Evolutionary conservation across 2,329 filamentous ascomycete genomes (phyloP).

Genomic region (Knoxdaviesia proteae): DNA sequence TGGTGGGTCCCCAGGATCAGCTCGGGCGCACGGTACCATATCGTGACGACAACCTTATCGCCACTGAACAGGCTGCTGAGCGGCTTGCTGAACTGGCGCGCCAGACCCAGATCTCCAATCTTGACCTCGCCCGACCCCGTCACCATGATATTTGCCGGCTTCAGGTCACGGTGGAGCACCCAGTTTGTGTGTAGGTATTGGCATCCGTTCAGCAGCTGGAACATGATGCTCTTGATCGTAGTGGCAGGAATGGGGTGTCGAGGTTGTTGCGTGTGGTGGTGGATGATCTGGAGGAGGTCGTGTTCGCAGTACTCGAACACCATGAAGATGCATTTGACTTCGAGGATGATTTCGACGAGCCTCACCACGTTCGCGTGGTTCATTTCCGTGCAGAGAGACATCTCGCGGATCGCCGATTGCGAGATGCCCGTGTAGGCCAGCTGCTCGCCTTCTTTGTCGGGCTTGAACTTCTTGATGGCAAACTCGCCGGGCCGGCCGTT

Average conservation of each 20-base stretch:
- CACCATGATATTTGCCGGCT: constrained; percentile 98
- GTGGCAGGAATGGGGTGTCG: constrained; percentile 71
- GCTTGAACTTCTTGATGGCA: constrained; percentile 99
- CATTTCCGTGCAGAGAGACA: constrained; percentile 88
- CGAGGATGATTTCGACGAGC: constrained; percentile 84
- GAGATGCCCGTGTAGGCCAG: constrained; percentile 94
- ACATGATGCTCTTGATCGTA: constrained; percentile 86
- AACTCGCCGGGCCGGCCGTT: constrained; percentile 55
- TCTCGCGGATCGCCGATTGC: constrained; percentile 89
- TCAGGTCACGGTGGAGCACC: constrained; percentile 91
- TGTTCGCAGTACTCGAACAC: constrained; percentile 98
- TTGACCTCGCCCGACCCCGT: constrained; percentile 78
- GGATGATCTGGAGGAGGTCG: constrained; percentile 91
- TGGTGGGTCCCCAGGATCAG: constrained; percentile 81
- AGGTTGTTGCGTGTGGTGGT: constrained; percentile 82
- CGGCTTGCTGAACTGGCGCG: constrained; percentile 83
- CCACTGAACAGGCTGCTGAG: constrained; percentile 78
- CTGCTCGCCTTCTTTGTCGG: constrained; percentile 91
- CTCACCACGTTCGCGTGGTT: constrained; percentile 76
- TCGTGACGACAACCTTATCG: constrained; percentile 96
- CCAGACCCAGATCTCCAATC: constrained; percentile 84
- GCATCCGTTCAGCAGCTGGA: constrained; percentile 83
- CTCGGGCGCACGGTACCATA: constrained; percentile 96
- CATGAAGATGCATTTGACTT: constrained; percentile 99
- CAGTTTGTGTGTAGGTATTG: constrained; percentile 92